These are phyloP conservation scores for Pleodorina starrii DNA, from an alignment of 139 green algal genomes.

Conservation along the genomic window DNA sequence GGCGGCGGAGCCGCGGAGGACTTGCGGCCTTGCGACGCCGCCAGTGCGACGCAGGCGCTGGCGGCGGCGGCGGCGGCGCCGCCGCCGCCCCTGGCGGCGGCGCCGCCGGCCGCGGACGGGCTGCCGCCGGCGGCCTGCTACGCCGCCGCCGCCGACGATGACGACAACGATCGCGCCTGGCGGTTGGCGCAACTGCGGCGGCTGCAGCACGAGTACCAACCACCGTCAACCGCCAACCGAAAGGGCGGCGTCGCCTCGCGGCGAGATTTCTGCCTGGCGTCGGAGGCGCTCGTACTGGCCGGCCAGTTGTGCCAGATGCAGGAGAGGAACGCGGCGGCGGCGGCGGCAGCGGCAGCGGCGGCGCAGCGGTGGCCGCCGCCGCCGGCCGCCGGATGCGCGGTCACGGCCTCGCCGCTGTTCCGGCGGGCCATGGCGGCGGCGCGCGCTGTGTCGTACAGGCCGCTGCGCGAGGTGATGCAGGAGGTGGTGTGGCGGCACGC, in stretches of 20 bases:
- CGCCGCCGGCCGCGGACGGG: background rate
- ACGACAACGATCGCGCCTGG: background rate
- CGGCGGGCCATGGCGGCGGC: background rate
- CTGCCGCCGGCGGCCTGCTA: background rate
- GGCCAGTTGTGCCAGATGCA: background rate
- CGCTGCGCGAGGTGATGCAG: background rate
- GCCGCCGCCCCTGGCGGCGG: background rate
- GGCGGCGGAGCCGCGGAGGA: background rate
- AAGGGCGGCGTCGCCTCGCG: background rate
- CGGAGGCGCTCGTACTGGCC: background rate
- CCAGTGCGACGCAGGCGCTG: too few relatives aligned
- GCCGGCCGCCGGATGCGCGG: background rate
- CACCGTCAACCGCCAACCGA: background rate
- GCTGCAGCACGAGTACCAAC: background rate
- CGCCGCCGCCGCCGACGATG: background rate
- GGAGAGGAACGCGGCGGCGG: background rate
- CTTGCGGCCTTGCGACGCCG: too few relatives aligned
- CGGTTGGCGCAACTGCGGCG: background rate
- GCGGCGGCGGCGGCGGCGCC: too few relatives aligned
- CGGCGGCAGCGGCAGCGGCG: background rate
- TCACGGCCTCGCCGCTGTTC: background rate
- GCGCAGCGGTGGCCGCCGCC: background rate
- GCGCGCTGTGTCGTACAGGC: background rate
- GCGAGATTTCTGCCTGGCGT: background rate
- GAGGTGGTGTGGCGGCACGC: constrained; percentile 17